Evolutionary conservation across 2,329 filamentous ascomycete genomes (phyloP), one percentile per base, ranked within the genome.

Genomic region (Ceratocystiopsis minuta): DNA sequence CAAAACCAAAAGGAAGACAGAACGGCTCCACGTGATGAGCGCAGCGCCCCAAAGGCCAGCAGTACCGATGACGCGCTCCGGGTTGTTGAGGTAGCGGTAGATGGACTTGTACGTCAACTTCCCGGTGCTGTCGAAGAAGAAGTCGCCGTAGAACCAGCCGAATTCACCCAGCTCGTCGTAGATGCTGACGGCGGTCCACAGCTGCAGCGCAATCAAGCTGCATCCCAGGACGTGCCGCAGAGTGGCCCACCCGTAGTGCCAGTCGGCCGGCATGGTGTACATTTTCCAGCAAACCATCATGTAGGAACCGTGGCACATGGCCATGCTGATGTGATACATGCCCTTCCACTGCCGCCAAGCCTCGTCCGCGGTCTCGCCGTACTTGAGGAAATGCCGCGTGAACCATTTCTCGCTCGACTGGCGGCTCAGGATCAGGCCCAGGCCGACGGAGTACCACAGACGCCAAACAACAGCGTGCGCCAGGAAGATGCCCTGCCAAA

Each of bases 311-410:
- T 94, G 88, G 60, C 82, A 88, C 73, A 95, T 78, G 43, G 77
- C 75, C 72, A 88, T 87, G 60, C 84, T 92, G 50, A 96, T 68
- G 56, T 98, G 85, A 54, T 95, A 95, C 54, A 93, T 75, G 31
- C 81, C 85, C 61, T 95, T 96, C 90, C 90, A 98, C 57, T 98
- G 88, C 43, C 80, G 78, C 90, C 90, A 98, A 4, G 88, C 88
- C 60, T 96, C 90, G 46, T 80, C 79, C 3, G 78, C 78, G 46
- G 73, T 86, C 57, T 96, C 90, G 47, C 90, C 90, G 54, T 80
- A 95, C 59, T 98, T 98, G 61, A 98, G 73, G 56, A 96, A 98
- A 63, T 98, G 90, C 20, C 90, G 77, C 15, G 88, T 96, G 85
- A 90, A 96, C 59, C 81, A 77, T 64, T 96, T 96, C 60, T 79